A percentile compares a stretch with the other conserved stretches of the same genome.
phyloP scores from a whole-genome alignment of 2,329 filamentous ascomycete species.

The Escovopsis sp. region DNA sequence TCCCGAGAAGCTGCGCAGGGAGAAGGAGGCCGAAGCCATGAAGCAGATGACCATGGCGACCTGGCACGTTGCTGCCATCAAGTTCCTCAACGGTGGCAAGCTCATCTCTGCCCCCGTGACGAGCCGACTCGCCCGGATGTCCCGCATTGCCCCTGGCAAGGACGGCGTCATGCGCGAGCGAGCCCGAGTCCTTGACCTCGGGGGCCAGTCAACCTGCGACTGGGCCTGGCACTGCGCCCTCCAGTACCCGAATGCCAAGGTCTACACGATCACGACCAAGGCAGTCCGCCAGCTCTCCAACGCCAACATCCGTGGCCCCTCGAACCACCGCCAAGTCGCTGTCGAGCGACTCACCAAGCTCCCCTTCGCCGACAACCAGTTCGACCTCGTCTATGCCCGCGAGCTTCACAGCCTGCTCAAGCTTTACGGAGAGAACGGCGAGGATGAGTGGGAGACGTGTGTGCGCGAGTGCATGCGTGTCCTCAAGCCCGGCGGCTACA shows the following conservation, averaged over 20 bases:
- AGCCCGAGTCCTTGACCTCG: slow-evolving; percentile 68
- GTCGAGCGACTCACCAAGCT: slow-evolving; percentile 66
- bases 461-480: slow-evolving; percentile 78
- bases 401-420: slow-evolving; percentile 78
- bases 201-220: slow-evolving; percentile 70
- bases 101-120: slow-evolving; percentile 50
- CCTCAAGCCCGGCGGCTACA: slow-evolving; percentile 80
- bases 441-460: slow-evolving; percentile 80
- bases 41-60: slow-evolving; percentile 49
- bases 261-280: slow-evolving; percentile 77
- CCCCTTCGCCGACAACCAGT: slow-evolving; percentile 73
- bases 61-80: slow-evolving; percentile 48
- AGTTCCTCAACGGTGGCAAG: slow-evolving; percentile 48
- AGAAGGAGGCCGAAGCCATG: slow-evolving; percentile 70
- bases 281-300: slow-evolving; percentile 55
- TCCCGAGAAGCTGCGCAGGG: slow-evolving; percentile 46
- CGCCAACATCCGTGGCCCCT: slow-evolving; percentile 63
- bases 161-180: slow-evolving; percentile 34
- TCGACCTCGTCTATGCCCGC: slow-evolving; percentile 82
- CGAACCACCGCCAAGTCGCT: slow-evolving; percentile 73
- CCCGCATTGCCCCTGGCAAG: slow-evolving; percentile 29
- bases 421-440: slow-evolving; percentile 47
- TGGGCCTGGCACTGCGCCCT: slow-evolving; percentile 93
- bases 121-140: slow-evolving; percentile 43
- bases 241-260: slow-evolving; percentile 69